These are phyloP conservation scores for Tetrastigma voinierianum DNA, from an alignment of 164 flowering plant genomes.

Conservation along the genomic window DNA sequence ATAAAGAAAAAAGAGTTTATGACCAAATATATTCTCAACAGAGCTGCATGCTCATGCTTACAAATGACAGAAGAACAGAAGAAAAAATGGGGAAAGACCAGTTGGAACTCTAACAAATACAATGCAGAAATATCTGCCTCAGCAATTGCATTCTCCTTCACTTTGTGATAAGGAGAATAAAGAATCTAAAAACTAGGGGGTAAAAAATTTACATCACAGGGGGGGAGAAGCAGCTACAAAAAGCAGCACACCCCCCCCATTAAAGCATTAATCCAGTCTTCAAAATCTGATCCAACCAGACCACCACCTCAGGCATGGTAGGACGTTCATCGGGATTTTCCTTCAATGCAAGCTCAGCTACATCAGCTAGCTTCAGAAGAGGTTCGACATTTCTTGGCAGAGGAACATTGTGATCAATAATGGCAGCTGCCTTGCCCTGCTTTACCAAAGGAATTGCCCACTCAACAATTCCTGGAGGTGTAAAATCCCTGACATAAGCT, in stretches of 20 bases:
- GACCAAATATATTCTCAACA: too few relatives aligned
- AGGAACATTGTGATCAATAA: constrained; percentile 57
- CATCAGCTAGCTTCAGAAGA: constrained; percentile 74
- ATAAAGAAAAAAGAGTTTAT: too few relatives aligned
- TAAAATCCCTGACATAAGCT: constrained; percentile 61
- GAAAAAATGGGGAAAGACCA: too few relatives aligned
- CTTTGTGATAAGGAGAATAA: too few relatives aligned
- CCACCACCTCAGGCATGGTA: constrained; percentile 55
- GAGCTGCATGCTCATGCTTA: too few relatives aligned
- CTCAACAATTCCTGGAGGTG: constrained; percentile 59
- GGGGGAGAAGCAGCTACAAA: too few relatives aligned
- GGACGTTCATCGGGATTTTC: constrained; percentile 70
- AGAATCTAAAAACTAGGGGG: too few relatives aligned
- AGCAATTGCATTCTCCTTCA: too few relatives aligned
- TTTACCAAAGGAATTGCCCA: constrained; percentile 85
- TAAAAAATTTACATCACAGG: too few relatives aligned
- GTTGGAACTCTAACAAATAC: too few relatives aligned
- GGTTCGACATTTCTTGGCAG: constrained; percentile 88
- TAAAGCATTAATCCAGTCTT: constrained; percentile 53
- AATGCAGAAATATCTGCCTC: too few relatives aligned
- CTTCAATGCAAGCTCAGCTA: constrained; percentile 65
- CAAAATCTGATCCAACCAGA: constrained; percentile 58
- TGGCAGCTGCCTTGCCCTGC: constrained; percentile 71
- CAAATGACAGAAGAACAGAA: too few relatives aligned
- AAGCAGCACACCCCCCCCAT: neutral